Evolutionary conservation across 352 stramenopile genomes (phyloP), one percentile per base, ranked within the genome.

Genomic region (Phytophthora idaei): DNA sequence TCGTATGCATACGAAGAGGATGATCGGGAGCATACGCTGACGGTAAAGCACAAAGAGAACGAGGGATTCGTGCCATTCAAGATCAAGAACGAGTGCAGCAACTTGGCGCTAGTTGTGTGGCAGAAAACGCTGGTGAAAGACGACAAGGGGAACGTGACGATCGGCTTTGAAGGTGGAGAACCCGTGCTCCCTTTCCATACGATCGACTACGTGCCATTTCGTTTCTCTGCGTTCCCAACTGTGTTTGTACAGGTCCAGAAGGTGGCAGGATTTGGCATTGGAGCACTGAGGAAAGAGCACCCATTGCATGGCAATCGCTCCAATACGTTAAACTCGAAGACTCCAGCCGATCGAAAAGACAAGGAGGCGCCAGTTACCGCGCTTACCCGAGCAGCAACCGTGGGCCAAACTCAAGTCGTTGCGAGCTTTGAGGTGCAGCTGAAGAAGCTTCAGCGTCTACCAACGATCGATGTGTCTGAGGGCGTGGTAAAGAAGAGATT

Each of bases 21-120:
- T 4, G 59, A 72, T 52, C 59, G 53, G 42, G 60, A 77, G 34
- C 71, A 68, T 51, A 70, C 58, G 10, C 41, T 71, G 29, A 73
- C 67, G 34, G 69, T 77, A 15, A 76, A 65, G 12, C 57, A 73
- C 29, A 82, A 74, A 55, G 74, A 87, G 44, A 73, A 81, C 27
- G 78, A 87, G 44, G 78, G 71, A 10, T 93, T 93, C 44, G 83
- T 94, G 8, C 84, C 83, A 11, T 94, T 79, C 63, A 89, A 84
- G 47, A 81, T 95, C 44, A 90, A 92, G 57, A 95, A 95, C 55
- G 87, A 93, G 57, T 95, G 87, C 57, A 92, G 77, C 39, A 84
- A 85, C 15, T 74, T 92, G 27, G 82, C 88, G 37, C 67, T 94
- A 4, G 65, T 94, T 36, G 79, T 95, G 29, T 95, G 87, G 87